Conservation (phyloP, 331 rosid genomes). For the Pyrus hybrid region DNA sequence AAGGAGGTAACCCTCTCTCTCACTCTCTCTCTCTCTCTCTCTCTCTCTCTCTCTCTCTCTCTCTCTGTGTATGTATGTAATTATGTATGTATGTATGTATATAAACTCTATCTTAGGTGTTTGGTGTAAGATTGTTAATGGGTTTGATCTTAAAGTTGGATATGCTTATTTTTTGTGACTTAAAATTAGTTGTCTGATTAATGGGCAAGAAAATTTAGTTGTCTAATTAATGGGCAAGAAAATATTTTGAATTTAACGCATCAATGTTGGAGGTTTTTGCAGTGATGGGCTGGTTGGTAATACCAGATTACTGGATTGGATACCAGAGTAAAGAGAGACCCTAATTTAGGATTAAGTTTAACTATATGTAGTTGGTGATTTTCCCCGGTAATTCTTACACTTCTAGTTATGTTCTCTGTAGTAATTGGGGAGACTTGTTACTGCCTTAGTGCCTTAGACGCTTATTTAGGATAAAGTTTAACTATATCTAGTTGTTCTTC, state of each 20-base stretch:
- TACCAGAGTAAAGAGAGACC: not conserved
- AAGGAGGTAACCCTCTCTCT: conserved; percentile 52
- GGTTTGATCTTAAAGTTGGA: not conserved
- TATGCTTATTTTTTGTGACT: not conserved
- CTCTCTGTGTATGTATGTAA: no score
- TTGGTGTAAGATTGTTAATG: not conserved
- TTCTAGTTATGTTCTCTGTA: not conserved
- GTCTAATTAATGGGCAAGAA: not conserved
- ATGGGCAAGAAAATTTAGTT: not conserved
- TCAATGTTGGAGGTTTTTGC: not conserved
- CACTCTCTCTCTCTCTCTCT: not conserved
- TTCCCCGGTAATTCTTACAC: not conserved
- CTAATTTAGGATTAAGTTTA: not conserved
- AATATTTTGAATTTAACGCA: not conserved
- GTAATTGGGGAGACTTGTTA: not conserved
- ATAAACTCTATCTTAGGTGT: not conserved
- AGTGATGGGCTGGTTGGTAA: not conserved
- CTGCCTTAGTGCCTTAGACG: not conserved
- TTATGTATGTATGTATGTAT: no score
- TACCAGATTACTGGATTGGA: not conserved
- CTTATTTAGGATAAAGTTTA: not conserved
- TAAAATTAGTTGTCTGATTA: not conserved
- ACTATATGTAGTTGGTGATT: not conserved
- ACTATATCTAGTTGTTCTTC: not conserved
- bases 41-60: no score